These are phyloP conservation scores for Dryas drummondii DNA, from an alignment of 306 rosid species.

Conservation along the genomic window DNA sequence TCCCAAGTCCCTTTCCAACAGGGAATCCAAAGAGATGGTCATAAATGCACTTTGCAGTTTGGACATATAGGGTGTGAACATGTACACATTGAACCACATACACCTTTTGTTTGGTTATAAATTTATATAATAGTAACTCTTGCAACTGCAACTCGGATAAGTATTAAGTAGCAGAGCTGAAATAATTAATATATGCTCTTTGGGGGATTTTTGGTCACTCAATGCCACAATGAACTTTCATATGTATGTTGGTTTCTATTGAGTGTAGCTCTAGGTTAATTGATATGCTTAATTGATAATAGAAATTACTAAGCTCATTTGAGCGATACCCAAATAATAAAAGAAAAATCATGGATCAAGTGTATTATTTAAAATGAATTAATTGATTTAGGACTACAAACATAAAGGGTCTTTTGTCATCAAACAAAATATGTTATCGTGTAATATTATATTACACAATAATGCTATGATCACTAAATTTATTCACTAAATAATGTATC, in stretches of 20 bases:
- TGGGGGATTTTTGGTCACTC: background rate
- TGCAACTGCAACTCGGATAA: background rate
- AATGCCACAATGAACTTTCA: background rate
- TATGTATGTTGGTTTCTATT: background rate
- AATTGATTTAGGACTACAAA: background rate
- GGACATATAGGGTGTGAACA: background rate
- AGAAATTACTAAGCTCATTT: background rate
- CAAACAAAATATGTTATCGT: too few species aligned
- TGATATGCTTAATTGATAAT: background rate
- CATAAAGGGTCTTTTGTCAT: background rate
- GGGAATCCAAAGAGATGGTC: slow-evolving; percentile 8
- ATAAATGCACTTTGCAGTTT: slow-evolving; percentile 2
- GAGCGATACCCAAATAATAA: background rate
- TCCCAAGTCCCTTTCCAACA: background rate
- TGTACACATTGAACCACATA: background rate
- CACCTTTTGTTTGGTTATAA: background rate
- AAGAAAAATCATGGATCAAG: background rate
- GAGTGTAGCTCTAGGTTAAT: background rate
- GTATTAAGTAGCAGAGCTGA: background rate
- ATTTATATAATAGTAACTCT: background rate
- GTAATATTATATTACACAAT: too few species aligned
- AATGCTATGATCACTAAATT: too few species aligned
- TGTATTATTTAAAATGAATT: background rate
- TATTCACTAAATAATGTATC: too few species aligned
- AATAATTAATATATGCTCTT: background rate